A percentile compares a stretch with the other conserved stretches of the same genome.
phyloP scores from a whole-genome alignment of 768 basidiomycete genomes.

The Xerocomus brunneocitrinus region DNA sequence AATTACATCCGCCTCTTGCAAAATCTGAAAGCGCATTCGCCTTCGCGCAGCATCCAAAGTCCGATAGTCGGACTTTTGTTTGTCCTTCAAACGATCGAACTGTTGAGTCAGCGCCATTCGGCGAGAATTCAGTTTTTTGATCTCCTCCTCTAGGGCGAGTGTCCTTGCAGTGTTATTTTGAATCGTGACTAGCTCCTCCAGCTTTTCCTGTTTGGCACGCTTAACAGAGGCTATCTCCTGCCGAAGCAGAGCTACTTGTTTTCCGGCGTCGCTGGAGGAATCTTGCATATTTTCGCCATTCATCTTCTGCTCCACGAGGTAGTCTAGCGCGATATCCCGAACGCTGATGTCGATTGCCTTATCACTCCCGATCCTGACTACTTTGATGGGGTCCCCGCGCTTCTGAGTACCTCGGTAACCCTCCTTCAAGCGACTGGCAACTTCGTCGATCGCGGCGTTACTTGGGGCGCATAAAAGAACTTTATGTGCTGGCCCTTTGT shows the following conservation, averaged over 20 bases:
- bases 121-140: conserved; percentile 59
- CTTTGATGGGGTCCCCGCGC: conserved; percentile 55
- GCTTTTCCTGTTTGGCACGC: conserved; percentile 51
- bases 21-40: conserved; percentile 66
- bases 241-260: conserved; percentile 55
- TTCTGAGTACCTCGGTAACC: conserved; percentile 60
- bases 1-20: conserved; percentile 87
- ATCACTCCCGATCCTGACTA: conserved; percentile 87
- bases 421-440: conserved; percentile 81
- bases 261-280: conserved; percentile 47
- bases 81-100: conserved; percentile 76
- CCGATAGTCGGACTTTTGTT: conserved; percentile 73
- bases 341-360: conserved; percentile 71
- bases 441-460: conserved; percentile 98
- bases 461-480: conserved; percentile 94
- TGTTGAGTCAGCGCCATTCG: conserved; percentile 61
- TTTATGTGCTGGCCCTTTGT: conserved; percentile 53
- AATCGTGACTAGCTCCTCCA: conserved; percentile 51
- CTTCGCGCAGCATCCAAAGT: conserved; percentile 80
- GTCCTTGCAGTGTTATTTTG: conserved; percentile 54
- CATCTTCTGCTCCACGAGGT: conserved; percentile 74
- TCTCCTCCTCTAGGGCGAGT: conserved; percentile 63
- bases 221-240: conserved; percentile 70
- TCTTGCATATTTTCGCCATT: conserved; percentile 39
- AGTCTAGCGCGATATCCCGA: conserved; percentile 83